Percentiles rank a stretch among this genome's conserved stretches.
Evolutionary conservation across 306 rosid genomes (phyloP).

Genomic region (Prunus salicina): DNA sequence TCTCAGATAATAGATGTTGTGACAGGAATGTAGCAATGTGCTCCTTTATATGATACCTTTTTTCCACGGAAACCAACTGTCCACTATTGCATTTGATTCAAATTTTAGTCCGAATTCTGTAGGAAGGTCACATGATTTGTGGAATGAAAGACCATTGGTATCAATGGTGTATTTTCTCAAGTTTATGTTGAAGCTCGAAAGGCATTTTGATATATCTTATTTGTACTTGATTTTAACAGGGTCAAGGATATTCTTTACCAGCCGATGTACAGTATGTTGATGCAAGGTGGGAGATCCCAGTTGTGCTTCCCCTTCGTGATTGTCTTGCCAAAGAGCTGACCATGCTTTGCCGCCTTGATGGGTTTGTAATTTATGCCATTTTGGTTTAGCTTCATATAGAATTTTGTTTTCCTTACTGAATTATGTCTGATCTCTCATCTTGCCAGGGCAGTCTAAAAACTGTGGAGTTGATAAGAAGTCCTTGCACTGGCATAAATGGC

Average conservation of each 20-base stretch:
- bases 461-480: conserved; percentile 37
- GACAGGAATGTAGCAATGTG: background rate
- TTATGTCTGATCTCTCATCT: conserved; percentile 36
- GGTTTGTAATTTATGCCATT: conserved; percentile 55
- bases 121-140: background rate
- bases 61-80: background rate
- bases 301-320: conserved; percentile 88
- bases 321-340: conserved; percentile 78
- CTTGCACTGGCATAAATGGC: conserved; percentile 62
- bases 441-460: conserved; percentile 97
- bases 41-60: background rate
- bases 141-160: background rate
- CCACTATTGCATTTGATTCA: background rate
- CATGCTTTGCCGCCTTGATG: conserved; percentile 74
- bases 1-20: background rate
- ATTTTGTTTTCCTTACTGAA: conserved; percentile 17
- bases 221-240: conserved; percentile 47
- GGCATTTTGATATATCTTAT: background rate
- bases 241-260: conserved; percentile 87
- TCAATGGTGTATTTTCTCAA: background rate
- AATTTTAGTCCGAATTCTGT: background rate
- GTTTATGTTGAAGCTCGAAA: background rate
- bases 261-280: conserved; percentile 94
- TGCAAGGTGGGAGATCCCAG: conserved; percentile 78
- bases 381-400: background rate